Percentiles rank a stretch among this genome's conserved stretches.
Evolutionary conservation across 2,329 filamentous ascomycete genomes (phyloP).

Genomic region (Apiospora pterosperma): DNA sequence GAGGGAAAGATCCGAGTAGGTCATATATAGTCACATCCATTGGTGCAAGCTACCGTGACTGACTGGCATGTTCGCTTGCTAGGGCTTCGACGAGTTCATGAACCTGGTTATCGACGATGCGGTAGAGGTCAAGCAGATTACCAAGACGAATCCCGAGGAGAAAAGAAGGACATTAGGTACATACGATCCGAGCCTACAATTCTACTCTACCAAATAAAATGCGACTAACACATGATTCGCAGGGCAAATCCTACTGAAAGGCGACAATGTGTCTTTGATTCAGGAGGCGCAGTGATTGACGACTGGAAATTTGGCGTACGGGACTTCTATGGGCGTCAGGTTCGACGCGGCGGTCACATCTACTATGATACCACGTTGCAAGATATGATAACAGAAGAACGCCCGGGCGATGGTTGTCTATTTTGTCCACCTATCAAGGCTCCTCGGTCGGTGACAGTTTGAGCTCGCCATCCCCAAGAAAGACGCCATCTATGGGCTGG

Average conservation of each 20-base stretch:
- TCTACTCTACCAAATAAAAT: neutral
- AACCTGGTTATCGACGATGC: slow-evolving; percentile 96
- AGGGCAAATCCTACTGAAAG: slow-evolving; percentile 66
- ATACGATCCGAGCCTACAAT: slow-evolving; percentile 14
- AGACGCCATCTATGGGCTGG: slow-evolving; percentile 73
- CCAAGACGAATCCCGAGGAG: slow-evolving; percentile 74
- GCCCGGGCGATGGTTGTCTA: neutral
- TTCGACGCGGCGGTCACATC: slow-evolving; percentile 1
- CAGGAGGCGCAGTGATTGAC: slow-evolving; percentile 37
- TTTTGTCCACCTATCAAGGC: neutral
- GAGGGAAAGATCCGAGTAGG: slow-evolving; percentile 92
- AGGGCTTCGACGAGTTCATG: slow-evolving; percentile 99
- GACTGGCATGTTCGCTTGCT: neutral
- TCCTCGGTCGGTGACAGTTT: slow-evolving; percentile 29
- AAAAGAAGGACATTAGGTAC: slow-evolving; percentile 75
- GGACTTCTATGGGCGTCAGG: slow-evolving; percentile 4
- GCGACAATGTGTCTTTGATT: slow-evolving; percentile 64
- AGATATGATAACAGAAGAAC: neutral
- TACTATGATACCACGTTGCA: slow-evolving; percentile 1
- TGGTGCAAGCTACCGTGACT: neutral
- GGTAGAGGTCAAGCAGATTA: slow-evolving; percentile 82
- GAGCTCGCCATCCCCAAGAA: slow-evolving; percentile 67
- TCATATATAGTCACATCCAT: slow-evolving; percentile 9
- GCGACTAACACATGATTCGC: slow-evolving; percentile 9
- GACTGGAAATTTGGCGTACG: slow-evolving; percentile 20